A percentile compares a stretch with the other conserved stretches of the same genome.
Evolutionary conservation across 805 yeast species (phyloP).

Genomic region (Wilhelminamyces savonicus): DNA sequence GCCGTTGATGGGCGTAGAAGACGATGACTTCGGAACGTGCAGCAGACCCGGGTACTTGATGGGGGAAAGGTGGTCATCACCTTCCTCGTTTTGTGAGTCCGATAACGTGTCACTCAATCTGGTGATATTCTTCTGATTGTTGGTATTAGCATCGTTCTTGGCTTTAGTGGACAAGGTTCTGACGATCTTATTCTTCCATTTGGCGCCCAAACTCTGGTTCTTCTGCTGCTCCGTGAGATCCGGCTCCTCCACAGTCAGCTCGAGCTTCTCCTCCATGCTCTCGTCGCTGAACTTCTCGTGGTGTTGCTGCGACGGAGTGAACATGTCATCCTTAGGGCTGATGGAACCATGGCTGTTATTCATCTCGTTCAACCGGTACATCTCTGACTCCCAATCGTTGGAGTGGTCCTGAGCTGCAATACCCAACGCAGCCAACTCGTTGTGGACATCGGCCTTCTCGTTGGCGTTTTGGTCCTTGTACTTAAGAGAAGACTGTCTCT

Average conservation of each 20-base stretch:
- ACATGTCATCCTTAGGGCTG: background rate
- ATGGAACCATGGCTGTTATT: slow-evolving; percentile 2
- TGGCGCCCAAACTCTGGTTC: slow-evolving; percentile 4
- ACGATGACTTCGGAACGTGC: too few relatives aligned
- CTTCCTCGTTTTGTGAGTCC: too few relatives aligned
- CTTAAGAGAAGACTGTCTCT: slow-evolving; percentile 35
- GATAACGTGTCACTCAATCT: slow-evolving; percentile 12
- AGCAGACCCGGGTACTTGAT: too few relatives aligned
- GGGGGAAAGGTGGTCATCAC: too few relatives aligned
- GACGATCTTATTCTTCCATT: slow-evolving; percentile 6
- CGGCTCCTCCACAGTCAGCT: background rate
- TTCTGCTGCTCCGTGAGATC: too few relatives aligned
- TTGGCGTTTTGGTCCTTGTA: slow-evolving; percentile 22
- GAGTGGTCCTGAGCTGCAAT: slow-evolving; percentile 44
- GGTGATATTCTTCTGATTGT: slow-evolving; percentile 2
- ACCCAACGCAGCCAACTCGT: slow-evolving; percentile 14
- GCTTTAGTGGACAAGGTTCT: slow-evolving; percentile 3
- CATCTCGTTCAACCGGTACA: slow-evolving; percentile 41
- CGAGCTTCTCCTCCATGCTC: slow-evolving; percentile 1
- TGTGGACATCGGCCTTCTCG: slow-evolving; percentile 6
- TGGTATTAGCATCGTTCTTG: slow-evolving; percentile 1
- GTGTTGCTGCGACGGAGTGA: too few relatives aligned
- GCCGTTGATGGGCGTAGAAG: too few relatives aligned
- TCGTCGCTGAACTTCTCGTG: background rate
- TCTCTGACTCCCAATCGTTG: slow-evolving; percentile 67